Evolutionary conservation across 2,329 filamentous ascomycete species (phyloP).

Genomic region (Huntiella bhutanensis): DNA sequence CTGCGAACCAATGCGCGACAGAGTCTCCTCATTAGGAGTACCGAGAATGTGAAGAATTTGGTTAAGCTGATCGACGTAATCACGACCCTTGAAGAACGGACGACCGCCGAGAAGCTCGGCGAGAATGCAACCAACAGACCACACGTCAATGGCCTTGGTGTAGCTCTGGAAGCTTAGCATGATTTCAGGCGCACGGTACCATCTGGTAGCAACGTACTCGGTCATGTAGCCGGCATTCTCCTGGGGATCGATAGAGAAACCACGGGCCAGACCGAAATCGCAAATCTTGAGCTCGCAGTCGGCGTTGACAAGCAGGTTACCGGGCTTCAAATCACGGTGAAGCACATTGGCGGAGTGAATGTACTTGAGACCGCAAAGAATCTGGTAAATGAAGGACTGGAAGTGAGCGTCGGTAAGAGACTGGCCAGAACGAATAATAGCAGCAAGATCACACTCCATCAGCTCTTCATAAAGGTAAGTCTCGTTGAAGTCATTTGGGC

Average conservation of each 20-base stretch:
- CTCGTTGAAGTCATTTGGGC: conserved; percentile 96
- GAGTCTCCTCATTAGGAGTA: conserved; percentile 86
- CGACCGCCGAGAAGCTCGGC: conserved; percentile 89
- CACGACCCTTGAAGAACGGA: conserved; percentile 96
- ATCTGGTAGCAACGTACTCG: conserved; percentile 94
- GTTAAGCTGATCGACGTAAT: conserved; percentile 98
- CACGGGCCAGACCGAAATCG: conserved; percentile 90
- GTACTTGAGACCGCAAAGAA: conserved; percentile 95
- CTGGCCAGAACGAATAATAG: conserved; percentile 93
- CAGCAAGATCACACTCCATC: conserved; percentile 97
- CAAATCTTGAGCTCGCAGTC: conserved; percentile 99
- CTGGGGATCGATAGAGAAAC: conserved; percentile 91
- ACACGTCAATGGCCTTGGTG: conserved; percentile 99
- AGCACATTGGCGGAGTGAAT: conserved; percentile 97
- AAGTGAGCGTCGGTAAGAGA: conserved; percentile 96
- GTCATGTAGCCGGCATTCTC: conserved; percentile 99
- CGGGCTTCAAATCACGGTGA: conserved; percentile 91
- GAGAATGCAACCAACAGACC: conserved; percentile 96
- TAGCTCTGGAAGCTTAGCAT: conserved; percentile 99
- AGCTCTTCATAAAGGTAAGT: conserved; percentile 97
- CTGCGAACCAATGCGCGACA: conserved; percentile 82
- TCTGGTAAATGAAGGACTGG: conserved; percentile 99
- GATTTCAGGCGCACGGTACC: conserved; percentile 89
- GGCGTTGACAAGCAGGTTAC: conserved; percentile 92
- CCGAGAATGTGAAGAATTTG: conserved; percentile 97